A percentile compares a stretch with the other conserved stretches of the same genome.
phyloP scores from a whole-genome alignment of 208 protist species.

The Balamuthia mandrillaris region DNA sequence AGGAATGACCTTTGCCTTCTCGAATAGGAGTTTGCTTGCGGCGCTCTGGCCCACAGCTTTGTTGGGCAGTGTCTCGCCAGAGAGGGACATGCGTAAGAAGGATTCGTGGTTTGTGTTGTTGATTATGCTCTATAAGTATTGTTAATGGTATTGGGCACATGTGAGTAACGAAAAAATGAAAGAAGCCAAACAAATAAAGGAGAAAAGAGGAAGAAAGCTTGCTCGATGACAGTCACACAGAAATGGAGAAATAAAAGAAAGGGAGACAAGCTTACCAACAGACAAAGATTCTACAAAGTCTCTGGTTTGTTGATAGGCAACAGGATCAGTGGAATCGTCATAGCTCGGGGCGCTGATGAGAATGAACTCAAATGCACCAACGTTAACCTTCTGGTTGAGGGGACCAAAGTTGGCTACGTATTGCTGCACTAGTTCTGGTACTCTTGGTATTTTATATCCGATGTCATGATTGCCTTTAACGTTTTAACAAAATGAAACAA shows the following conservation, averaged over 20 bases:
- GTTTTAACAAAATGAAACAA: not conserved
- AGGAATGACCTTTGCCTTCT: not conserved
- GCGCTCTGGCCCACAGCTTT: not conserved
- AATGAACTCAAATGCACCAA: not conserved
- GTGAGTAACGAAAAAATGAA: not conserved
- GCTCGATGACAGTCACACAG: too few species aligned
- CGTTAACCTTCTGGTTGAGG: too few species aligned
- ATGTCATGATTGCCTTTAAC: not conserved
- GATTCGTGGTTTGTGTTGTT: not conserved
- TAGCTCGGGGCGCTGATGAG: too few species aligned
- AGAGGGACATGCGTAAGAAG: slow-evolving; percentile 10
- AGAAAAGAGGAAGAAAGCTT: not conserved
- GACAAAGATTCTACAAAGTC: not conserved
- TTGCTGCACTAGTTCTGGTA: not conserved
- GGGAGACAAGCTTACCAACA: not conserved
- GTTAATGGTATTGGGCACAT: not conserved
- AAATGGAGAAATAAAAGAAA: not conserved
- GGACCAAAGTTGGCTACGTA: not conserved
- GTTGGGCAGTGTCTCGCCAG: too few species aligned
- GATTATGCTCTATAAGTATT: not conserved
- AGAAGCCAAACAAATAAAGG: not conserved
- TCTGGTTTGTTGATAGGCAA: not conserved
- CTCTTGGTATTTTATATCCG: not conserved
- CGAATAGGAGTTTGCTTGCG: not conserved
- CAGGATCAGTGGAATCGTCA: not conserved